phyloP scores from a whole-genome alignment of 768 basidiomycete genomes.

The Leccinum incarnatum region DNA sequence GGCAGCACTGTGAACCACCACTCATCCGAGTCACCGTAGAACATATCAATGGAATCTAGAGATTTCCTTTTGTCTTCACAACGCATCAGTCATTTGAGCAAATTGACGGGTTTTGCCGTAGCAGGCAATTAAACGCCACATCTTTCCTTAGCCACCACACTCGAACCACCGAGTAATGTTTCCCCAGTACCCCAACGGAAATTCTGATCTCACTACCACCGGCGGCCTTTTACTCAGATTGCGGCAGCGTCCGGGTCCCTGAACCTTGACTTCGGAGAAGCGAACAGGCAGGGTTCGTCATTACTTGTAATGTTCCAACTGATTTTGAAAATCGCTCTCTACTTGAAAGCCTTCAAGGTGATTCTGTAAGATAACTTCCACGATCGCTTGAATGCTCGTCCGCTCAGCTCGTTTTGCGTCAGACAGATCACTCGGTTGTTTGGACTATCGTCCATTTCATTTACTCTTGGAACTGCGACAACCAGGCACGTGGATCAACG shows the following conservation, averaged over 20 bases:
- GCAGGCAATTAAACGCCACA: constrained; percentile 25
- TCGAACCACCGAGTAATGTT: constrained; percentile 1
- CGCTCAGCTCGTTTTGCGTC: neutral
- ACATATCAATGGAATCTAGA: neutral
- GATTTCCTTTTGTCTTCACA: constrained; percentile 3
- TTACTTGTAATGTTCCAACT: neutral
- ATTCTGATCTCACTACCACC: neutral
- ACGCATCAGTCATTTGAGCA: neutral
- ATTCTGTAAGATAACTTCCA: neutral
- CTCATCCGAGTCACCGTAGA: neutral
- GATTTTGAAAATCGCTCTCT: neutral
- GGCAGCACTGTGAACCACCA: constrained; percentile 9
- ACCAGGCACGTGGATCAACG: constrained; percentile 23
- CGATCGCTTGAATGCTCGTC: neutral
- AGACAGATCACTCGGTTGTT: neutral
- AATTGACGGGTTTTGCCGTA: neutral
- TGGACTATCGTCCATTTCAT: neutral
- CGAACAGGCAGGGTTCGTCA: neutral
- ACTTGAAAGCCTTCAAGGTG: neutral
- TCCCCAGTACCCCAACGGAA: neutral
- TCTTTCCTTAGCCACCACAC: constrained; percentile 8
- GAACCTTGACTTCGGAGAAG: constrained; percentile 2
- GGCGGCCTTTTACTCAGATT: neutral
- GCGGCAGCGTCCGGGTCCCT: neutral
- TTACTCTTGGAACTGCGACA: constrained; percentile 9